Evolutionary conservation across 768 basidiomycete genomes (phyloP).

Genomic region (Tricholoma matsutake): DNA sequence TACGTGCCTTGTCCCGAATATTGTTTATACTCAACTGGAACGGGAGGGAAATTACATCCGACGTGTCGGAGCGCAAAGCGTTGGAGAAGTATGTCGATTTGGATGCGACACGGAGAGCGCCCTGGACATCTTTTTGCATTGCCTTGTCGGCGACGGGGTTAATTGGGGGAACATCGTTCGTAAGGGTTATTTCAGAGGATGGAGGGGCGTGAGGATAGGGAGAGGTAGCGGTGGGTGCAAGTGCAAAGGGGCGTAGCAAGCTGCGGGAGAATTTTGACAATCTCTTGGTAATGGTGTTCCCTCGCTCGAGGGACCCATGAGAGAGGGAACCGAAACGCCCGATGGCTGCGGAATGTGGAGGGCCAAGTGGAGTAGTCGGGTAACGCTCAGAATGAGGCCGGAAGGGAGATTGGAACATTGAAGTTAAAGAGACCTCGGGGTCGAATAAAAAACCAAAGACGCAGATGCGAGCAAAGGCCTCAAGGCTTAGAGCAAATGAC

Average conservation of each 20-base stretch:
- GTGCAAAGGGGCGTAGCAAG: slow-evolving; percentile 53
- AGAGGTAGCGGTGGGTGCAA: slow-evolving; percentile 29
- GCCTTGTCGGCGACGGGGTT: slow-evolving; percentile 35
- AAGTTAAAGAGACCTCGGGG: slow-evolving; percentile 61
- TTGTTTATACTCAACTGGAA: slow-evolving; percentile 59
- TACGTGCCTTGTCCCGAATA: slow-evolving; percentile 51
- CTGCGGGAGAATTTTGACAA: slow-evolving; percentile 43
- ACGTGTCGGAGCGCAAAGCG: slow-evolving; percentile 42
- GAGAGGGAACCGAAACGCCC: slow-evolving; percentile 22
- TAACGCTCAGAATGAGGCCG: slow-evolving; percentile 28
- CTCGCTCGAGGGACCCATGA: slow-evolving; percentile 40
- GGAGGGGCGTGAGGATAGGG: slow-evolving; percentile 21
- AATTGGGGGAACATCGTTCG: slow-evolving; percentile 17
- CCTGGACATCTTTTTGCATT: slow-evolving; percentile 29
- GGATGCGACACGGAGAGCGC: slow-evolving; percentile 40
- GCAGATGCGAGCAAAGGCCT: slow-evolving; percentile 84
- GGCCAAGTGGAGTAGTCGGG: slow-evolving; percentile 25
- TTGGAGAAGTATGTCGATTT: slow-evolving; percentile 50
- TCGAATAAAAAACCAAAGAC: slow-evolving; percentile 88
- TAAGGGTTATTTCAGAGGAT: slow-evolving; percentile 25
- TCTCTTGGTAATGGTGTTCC: slow-evolving; percentile 43
- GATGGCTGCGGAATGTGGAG: slow-evolving; percentile 22
- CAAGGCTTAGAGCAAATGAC: slow-evolving; percentile 47
- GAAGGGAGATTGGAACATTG: slow-evolving; percentile 42
- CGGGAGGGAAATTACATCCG: slow-evolving; percentile 52